Evolutionary conservation across 306 rosid species (phyloP), one percentile per base, ranked within the genome.

Genomic region (Coriaria nepalensis): DNA sequence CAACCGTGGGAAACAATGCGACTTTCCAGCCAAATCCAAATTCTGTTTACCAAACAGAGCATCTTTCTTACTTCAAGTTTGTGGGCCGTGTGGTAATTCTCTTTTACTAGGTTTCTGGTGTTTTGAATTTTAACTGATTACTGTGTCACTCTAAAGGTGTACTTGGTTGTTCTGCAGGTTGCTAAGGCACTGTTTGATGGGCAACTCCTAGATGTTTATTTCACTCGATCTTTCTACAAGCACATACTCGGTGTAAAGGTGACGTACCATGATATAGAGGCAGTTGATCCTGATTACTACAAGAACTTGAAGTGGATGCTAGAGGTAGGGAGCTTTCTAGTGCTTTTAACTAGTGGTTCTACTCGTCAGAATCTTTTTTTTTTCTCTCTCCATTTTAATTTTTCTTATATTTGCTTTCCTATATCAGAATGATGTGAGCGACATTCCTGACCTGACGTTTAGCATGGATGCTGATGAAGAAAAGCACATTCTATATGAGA

Each of bases 381-480:
- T 37, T 14, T 36, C 44, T 52, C 46, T 37, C 7, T 65, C 47
- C 61, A 10, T 53, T 36, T 47, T 4, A 4, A 12, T 10, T 4
- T 2, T 48, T 46, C 45, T 7, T 8, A 13, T 58, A 13, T 58
- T 33, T 58, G 32, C 6, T 8, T 8, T 6, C 32, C 8, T 34
- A 20, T 33, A 37, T 58, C 76, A 86, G 98, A 92, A 92, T 56
- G 96, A 92, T 59, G 93, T 85, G 47, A 85, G 78, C 57, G 96
- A 85, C 59, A 51, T 82, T 71, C 96, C 69, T 63, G 98, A 92
- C 80, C 79, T 85, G 67, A 85, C 98, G 15, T 92, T 92, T 82
- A 82, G 96, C 88, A 85, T 82, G 94, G 98, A 92, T 40, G 93
- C 98, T 7, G 98, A 92, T 53, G 98, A 92, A 62, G 98, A 92